These are phyloP conservation scores for Excoecaria agallocha DNA, from an alignment of 345 rosid genomes.

Conservation along the genomic window DNA sequence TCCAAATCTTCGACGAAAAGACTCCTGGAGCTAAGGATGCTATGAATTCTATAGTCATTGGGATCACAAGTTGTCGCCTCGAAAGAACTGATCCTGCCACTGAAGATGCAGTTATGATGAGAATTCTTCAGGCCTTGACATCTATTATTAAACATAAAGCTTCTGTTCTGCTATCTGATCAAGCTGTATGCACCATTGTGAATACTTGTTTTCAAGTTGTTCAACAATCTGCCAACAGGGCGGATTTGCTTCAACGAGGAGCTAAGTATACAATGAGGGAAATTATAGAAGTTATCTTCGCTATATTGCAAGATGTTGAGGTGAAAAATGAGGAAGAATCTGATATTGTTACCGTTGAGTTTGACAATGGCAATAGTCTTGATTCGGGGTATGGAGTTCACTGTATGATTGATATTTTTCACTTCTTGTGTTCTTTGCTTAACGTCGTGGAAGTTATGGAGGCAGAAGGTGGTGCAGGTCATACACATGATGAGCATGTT, in stretches of 20 bases:
- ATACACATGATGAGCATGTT: constrained; percentile 66
- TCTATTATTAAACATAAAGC: constrained; percentile 63
- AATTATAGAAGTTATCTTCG: constrained; percentile 65
- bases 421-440: constrained; percentile 73
- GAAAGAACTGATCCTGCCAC: constrained; percentile 59
- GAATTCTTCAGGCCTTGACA: constrained; percentile 67
- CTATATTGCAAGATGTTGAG: constrained; percentile 65
- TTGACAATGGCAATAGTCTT: constrained; percentile 19
- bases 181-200: constrained; percentile 73
- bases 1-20: constrained; percentile 68
- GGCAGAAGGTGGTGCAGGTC: constrained; percentile 49
- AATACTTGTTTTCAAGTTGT: constrained; percentile 89
- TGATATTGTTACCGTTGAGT: constrained; percentile 64
- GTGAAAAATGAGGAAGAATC: constrained; percentile 45
- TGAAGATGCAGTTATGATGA: constrained; percentile 82
- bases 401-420: constrained; percentile 74
- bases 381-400: constrained; percentile 63
- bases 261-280: constrained; percentile 85
- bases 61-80: constrained; percentile 74
- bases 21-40: constrained; percentile 74
- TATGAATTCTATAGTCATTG: constrained; percentile 49
- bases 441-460: constrained; percentile 69
- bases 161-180: constrained; percentile 56
- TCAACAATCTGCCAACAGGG: constrained; percentile 65
- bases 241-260: constrained; percentile 76